phyloP scores from a whole-genome alignment of 1,284 basidiomycete species.

The Rhodotorula sp. region DNA sequence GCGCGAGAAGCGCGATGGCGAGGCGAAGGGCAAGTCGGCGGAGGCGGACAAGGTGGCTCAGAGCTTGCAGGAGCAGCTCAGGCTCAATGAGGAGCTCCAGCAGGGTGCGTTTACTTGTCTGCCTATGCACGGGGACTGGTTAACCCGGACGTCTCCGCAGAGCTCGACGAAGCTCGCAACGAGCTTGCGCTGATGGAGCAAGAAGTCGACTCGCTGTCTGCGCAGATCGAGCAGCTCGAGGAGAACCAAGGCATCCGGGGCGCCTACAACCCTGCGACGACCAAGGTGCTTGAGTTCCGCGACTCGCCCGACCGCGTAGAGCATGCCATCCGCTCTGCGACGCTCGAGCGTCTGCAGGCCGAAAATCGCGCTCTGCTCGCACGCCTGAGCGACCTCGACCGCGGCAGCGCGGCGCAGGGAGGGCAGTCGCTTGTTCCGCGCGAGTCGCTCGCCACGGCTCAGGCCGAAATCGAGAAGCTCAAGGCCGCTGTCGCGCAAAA shows the following conservation, averaged over 20 bases:
- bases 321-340: constrained; percentile 66
- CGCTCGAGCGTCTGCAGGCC: constrained; percentile 66
- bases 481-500: constrained; percentile 56
- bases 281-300: constrained; percentile 66
- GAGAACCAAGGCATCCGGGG: constrained; percentile 70
- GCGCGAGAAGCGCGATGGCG: constrained; percentile 7
- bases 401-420: constrained; percentile 4
- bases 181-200: constrained; percentile 52
- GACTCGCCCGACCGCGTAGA: constrained; percentile 76
- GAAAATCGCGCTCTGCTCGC: constrained; percentile 70
- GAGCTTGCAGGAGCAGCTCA: constrained; percentile 32
- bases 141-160: constrained; percentile 11
- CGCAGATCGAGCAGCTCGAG: constrained; percentile 69
- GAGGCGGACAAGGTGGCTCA: neutral
- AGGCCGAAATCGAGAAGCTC: constrained; percentile 64
- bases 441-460: constrained; percentile 65
- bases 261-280: constrained; percentile 69
- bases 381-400: constrained; percentile 48
- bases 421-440: constrained; percentile 52
- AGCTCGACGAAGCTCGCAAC: constrained; percentile 42
- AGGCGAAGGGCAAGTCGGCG: neutral
- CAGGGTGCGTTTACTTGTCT: constrained; percentile 21
- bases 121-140: neutral
- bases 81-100: constrained; percentile 40
- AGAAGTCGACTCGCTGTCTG: constrained; percentile 65